Base-by-base conservation (phyloP, 1,139 yeast genomes). In the Lodderomyces oxycetoniae region DNA sequence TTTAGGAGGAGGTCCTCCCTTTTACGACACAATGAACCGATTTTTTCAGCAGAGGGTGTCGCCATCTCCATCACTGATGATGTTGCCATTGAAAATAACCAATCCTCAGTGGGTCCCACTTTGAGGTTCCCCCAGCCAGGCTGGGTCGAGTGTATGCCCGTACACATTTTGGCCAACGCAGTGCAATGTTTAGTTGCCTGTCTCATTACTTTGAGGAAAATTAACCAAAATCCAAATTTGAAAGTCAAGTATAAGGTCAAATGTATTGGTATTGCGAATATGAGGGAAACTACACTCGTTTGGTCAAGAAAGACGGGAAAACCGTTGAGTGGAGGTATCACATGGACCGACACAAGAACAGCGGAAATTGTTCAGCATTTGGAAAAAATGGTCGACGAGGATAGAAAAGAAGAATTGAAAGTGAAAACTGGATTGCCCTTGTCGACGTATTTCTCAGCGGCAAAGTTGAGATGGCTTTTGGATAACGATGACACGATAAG, bases 91-190 rank as follows among this genome's bases (percentile, higher is more conserved):
- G 88, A 81, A 59, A 77, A 75, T 45, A 66, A 64, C 40, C 54
- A 64, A 23, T 67, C 71, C 11, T 61, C 71, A 17, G 71, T 65
- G n/a, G 82, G 79, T 28, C 88, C 89, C 25, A 81, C 89, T 14
- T 63, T 82, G 41, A 61, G 79, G 41, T 82, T 79, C 55, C 89
- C 91, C 1, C 74, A 77, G 45, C 88, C 89, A 1, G 91, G 91
- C 17, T 87, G 96, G 96, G 94, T 87, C 30, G 96, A 89, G 61
- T 91, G 94, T 62, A 85, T 85, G 68, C 96, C 96, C 6, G 75
- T 76, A 38, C 93, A 84, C 57, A 78, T 88, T 29, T 69, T 88
- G 50, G 84, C 83, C 39, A 83, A 88, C 50, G 91, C 89, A n/a
- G 71, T 80, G 23, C 83, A 79, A 50, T 82, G 91, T 64, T 62